These are phyloP conservation scores for Auricularia sp. DNA, from an alignment of 768 basidiomycete species.

Conservation along the genomic window DNA sequence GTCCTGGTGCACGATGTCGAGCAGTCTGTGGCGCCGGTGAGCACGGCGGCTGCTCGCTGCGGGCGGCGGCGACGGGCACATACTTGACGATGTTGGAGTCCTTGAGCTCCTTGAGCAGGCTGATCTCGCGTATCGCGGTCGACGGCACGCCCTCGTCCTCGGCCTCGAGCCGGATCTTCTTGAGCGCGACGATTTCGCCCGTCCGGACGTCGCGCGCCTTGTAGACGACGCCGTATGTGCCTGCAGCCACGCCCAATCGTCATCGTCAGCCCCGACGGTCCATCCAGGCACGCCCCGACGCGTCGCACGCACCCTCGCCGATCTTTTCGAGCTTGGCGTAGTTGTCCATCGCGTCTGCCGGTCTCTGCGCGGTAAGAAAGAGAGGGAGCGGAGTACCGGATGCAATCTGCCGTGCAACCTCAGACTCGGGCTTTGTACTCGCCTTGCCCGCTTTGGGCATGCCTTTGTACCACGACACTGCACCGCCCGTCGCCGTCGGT, in stretches of 20 bases:
- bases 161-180: conserved; percentile 97
- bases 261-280: neutral
- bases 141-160: conserved; percentile 98
- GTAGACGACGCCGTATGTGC: conserved; percentile 98
- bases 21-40: conserved; percentile 41
- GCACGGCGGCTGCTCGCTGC: no score
- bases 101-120: conserved; percentile 90
- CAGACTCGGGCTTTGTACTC: no score
- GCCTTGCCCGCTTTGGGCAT: no score
- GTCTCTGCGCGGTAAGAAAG: no score
- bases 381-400: no score
- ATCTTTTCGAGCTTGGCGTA: conserved; percentile 98
- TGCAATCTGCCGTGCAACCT: no score
- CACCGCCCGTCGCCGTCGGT: no score
- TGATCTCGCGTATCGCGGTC: conserved; percentile 97
- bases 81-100: conserved; percentile 94
- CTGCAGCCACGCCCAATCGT: conserved; percentile 29
- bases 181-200: conserved; percentile 84
- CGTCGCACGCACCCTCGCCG: conserved; percentile 55
- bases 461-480: no score
- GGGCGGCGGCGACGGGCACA: conserved; percentile 11
- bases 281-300: neutral
- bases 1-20: conserved; percentile 95
- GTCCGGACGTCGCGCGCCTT: conserved; percentile 79
- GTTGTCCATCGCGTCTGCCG: conserved; percentile 32